phyloP scores from a whole-genome alignment of 2,329 filamentous ascomycete species.

The Sarocladium brachiariae region DNA sequence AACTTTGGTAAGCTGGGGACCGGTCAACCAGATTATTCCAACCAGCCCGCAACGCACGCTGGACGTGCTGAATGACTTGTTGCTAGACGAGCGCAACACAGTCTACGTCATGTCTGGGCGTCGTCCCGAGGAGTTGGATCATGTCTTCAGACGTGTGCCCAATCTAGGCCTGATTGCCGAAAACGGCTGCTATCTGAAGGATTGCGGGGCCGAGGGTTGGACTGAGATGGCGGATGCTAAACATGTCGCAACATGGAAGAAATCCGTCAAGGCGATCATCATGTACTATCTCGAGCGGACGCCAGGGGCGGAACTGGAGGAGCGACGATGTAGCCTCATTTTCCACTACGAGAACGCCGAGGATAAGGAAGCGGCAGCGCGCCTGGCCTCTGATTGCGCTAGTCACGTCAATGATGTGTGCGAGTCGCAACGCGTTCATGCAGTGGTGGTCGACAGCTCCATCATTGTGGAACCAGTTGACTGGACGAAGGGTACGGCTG shows the following conservation, averaged over 20 bases:
- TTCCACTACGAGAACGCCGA: constrained; percentile 85
- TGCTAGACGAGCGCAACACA: constrained; percentile 72
- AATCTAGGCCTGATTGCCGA: constrained; percentile 87
- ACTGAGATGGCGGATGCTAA: constrained; percentile 66
- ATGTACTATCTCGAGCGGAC: constrained; percentile 86
- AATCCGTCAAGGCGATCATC: constrained; percentile 73
- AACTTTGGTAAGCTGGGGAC: constrained; percentile 81
- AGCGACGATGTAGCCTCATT: constrained; percentile 83
- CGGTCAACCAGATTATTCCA: constrained; percentile 75
- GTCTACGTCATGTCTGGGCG: constrained; percentile 93
- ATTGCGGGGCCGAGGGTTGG: constrained; percentile 65
- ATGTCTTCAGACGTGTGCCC: constrained; percentile 75
- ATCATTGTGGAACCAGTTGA: constrained; percentile 80
- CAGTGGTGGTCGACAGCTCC: constrained; percentile 70
- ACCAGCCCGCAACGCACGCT: constrained; percentile 79
- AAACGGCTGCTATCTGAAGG: constrained; percentile 85
- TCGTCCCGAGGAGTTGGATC: constrained; percentile 79
- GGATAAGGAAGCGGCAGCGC: constrained; percentile 65
- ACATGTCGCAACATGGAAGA: constrained; percentile 72
- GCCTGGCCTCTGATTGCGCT: constrained; percentile 82
- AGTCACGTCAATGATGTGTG: constrained; percentile 95
- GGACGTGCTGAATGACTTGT: constrained; percentile 73
- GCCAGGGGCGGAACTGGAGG: constrained; percentile 80
- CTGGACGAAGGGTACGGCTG: constrained; percentile 83
- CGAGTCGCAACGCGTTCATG: constrained; percentile 74